Conservation (phyloP, 169 alveolate species). For the Babesia caballi region DNA sequence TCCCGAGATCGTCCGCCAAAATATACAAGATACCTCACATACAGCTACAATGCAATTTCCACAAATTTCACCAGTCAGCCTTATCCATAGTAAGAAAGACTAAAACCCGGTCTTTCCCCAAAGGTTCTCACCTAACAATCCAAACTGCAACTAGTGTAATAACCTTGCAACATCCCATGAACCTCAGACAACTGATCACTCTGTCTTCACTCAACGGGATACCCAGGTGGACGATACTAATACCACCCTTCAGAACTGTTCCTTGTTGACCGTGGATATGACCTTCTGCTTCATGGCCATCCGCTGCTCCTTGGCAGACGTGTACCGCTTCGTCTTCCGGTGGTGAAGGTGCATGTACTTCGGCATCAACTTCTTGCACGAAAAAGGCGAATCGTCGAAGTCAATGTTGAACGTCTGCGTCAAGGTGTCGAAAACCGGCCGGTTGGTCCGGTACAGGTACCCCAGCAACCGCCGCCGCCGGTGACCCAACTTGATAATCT, state of each 20-base stretch:
- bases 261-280: constrained; percentile 7
- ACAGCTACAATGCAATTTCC: no score
- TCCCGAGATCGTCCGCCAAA: no score
- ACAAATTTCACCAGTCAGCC: background rate
- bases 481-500: constrained; percentile 28
- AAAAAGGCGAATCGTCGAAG: constrained; percentile 48
- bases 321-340: constrained; percentile 45
- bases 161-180: no score
- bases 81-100: no score
- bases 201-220: no score
- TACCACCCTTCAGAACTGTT: background rate
- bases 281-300: constrained; percentile 7
- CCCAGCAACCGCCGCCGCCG: constrained; percentile 42
- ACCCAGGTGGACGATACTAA: no score
- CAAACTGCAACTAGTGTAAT: no score
- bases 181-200: no score
- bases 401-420: constrained; percentile 49
- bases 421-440: constrained; percentile 29
- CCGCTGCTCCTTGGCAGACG: constrained; percentile 50
- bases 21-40: no score
- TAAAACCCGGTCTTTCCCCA: no score
- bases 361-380: constrained; percentile 18
- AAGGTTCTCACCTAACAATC: no score
- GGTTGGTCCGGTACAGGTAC: constrained; percentile 45
- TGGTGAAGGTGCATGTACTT: constrained; percentile 25